Evolutionary conservation across 495 filamentous ascomycete genomes (phyloP).

Genomic region (Talaromyces wortmannii): DNA sequence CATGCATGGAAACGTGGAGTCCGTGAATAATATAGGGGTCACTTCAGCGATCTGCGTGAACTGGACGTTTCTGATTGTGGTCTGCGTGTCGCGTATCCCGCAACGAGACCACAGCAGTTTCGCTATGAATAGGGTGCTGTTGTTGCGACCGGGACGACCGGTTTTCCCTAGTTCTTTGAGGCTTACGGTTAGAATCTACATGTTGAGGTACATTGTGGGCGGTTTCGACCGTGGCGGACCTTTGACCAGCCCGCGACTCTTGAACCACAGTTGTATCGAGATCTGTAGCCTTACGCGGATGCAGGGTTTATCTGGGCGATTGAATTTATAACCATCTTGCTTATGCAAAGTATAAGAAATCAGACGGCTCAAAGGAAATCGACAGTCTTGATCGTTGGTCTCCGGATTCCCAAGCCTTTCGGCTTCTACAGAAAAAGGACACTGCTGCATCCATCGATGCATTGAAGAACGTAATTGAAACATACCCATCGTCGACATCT

Average conservation of each 20-base stretch:
- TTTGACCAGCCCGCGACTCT: too few species aligned
- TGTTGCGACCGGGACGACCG: too few species aligned
- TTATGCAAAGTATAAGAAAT: constrained; percentile 31
- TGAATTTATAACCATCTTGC: constrained; percentile 19
- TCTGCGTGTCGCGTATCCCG: neutral
- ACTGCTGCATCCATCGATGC: constrained; percentile 12
- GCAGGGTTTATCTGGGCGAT: constrained; percentile 12
- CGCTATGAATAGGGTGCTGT: too few species aligned
- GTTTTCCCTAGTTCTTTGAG: too few species aligned
- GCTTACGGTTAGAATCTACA: too few species aligned
- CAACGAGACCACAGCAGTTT: neutral
- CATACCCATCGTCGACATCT: neutral
- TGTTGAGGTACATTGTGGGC: too few species aligned
- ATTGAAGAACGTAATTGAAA: constrained; percentile 10
- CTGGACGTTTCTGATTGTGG: neutral
- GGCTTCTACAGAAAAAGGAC: constrained; percentile 15
- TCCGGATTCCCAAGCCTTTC: constrained; percentile 16
- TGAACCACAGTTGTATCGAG: too few species aligned
- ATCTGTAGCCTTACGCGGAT: too few species aligned
- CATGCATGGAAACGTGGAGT: too few species aligned
- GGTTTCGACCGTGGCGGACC: too few species aligned
- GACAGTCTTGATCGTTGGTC: constrained; percentile 24
- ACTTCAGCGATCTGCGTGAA: too few species aligned
- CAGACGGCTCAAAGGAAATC: constrained; percentile 21
- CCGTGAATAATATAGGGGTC: too few species aligned